Evolutionary conservation across 768 basidiomycete species (phyloP), one percentile per base, ranked within the genome.

Genomic region (Pulveroboletus sp.): DNA sequence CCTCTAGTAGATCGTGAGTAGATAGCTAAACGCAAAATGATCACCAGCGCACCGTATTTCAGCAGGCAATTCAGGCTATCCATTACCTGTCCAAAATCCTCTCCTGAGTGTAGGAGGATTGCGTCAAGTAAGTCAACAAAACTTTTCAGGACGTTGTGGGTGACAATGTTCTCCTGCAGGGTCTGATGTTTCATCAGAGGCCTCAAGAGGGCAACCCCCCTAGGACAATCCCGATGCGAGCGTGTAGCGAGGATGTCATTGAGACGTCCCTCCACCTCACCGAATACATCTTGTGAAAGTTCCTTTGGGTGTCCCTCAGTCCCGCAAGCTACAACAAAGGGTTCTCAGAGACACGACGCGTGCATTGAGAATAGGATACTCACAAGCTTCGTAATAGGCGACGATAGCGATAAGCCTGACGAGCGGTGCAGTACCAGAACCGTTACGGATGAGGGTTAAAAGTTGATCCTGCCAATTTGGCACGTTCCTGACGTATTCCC

Each of bases 121-220:
- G n/a, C n/a, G 38, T 64, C 62, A 4, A 63, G 43, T 15, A 62
- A 39, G 2, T 21, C 6, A 21, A 63, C 35, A 11, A 63, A 39
- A 7, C 9, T 50, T 2, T 54, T 18, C 32, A 61, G 27, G 8
- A 62, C 46, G 2, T 55, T 51, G 0, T 26, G 0, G 2, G 57
- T 55, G 28, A 63, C 57, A 36, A 63, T 49, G 26, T 12, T 36
- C 27, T 53, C 4, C 36, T 47, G 57, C 9, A 63, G 33, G 21
- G 26, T 15, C 39, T 21, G 5, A 40, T 63, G 59, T 27, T 40
- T 57, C 21, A 59, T 52, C 32, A 63, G 31, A 14, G 57, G 57
- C 37, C 54, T 44, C 24, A 63, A 32, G 15, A 63, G 59, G 24
- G 62, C 52, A 9, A 63, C 30, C 6, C 55, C 63, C 46, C 59